These are phyloP conservation scores for Cryptococcus sp. DNA, from an alignment of 1,284 basidiomycete genomes.

Conservation along the genomic window DNA sequence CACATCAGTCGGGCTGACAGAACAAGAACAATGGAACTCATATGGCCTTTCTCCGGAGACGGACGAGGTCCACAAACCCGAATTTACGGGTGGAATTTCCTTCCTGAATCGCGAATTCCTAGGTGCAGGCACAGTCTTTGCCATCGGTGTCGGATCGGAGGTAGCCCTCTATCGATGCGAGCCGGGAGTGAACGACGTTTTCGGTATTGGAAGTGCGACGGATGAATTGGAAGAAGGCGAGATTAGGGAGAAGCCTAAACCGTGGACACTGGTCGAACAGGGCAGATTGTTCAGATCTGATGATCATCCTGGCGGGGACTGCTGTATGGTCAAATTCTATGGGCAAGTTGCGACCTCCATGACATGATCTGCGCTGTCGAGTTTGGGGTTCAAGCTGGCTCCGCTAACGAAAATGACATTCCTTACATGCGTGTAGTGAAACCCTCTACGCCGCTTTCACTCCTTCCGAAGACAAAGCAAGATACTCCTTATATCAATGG, in stretches of 20 bases:
- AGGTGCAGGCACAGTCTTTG: conserved; percentile 42
- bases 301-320: conserved; percentile 33
- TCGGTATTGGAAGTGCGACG: background rate
- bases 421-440: conserved; percentile 30
- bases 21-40: background rate
- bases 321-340: conserved; percentile 48
- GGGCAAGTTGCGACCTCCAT: conserved; percentile 33
- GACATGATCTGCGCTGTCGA: background rate
- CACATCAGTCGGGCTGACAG: conserved; percentile 16
- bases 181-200: conserved; percentile 32
- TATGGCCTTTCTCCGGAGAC: conserved; percentile 2
- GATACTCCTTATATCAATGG: conserved; percentile 50
- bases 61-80: conserved; percentile 9
- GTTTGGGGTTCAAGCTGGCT: background rate
- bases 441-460: conserved; percentile 49
- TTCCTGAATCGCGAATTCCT: conserved; percentile 51
- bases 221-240: conserved; percentile 28
- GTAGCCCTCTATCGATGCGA: conserved; percentile 42
- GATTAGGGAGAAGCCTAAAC: conserved; percentile 13
- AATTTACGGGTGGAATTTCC: conserved; percentile 47
- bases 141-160: conserved; percentile 41
- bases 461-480: conserved; percentile 23
- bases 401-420: conserved; percentile 4
- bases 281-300: conserved; percentile 40
- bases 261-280: conserved; percentile 48